Conservation (phyloP, 2,329 filamentous ascomycete genomes). For the Grosmannia clavigera region DNA sequence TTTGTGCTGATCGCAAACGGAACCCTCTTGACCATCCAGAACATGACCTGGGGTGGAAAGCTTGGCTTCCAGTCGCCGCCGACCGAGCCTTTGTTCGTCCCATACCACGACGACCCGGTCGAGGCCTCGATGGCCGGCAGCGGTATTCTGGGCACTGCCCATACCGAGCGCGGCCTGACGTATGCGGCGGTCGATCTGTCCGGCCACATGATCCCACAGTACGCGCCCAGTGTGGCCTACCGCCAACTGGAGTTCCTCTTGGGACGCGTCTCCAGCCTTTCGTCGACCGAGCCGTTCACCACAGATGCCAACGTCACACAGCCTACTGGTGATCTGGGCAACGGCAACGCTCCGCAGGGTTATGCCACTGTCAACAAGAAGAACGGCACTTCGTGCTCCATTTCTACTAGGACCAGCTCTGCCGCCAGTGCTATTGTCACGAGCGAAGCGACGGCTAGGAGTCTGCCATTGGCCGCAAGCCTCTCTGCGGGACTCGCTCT, state of each 20-base stretch:
- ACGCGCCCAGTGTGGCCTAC: slow-evolving; percentile 55
- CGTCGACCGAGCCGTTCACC: slow-evolving; percentile 25
- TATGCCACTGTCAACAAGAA: slow-evolving; percentile 3
- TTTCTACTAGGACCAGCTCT: background rate
- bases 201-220: slow-evolving; percentile 60
- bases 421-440: background rate
- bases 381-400: background rate
- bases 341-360: slow-evolving; percentile 19
- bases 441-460: background rate
- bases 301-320: slow-evolving; percentile 14
- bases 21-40: slow-evolving; percentile 60
- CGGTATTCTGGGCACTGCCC: slow-evolving; percentile 54
- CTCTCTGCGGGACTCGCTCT: background rate
- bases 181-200: slow-evolving; percentile 50
- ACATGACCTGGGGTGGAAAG: slow-evolving; percentile 66
- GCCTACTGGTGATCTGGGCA: slow-evolving; percentile 14
- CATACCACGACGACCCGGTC: slow-evolving; percentile 40
- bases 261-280: slow-evolving; percentile 50
- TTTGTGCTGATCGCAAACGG: slow-evolving; percentile 57
- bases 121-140: slow-evolving; percentile 22
- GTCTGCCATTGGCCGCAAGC: background rate
- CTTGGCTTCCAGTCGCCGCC: slow-evolving; percentile 57
- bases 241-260: slow-evolving; percentile 65
- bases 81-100: slow-evolving; percentile 53
- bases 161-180: slow-evolving; percentile 66